Conservation (phyloP, 2,329 filamentous ascomycete genomes). For the Colletotrichum higginsianum region DNA sequence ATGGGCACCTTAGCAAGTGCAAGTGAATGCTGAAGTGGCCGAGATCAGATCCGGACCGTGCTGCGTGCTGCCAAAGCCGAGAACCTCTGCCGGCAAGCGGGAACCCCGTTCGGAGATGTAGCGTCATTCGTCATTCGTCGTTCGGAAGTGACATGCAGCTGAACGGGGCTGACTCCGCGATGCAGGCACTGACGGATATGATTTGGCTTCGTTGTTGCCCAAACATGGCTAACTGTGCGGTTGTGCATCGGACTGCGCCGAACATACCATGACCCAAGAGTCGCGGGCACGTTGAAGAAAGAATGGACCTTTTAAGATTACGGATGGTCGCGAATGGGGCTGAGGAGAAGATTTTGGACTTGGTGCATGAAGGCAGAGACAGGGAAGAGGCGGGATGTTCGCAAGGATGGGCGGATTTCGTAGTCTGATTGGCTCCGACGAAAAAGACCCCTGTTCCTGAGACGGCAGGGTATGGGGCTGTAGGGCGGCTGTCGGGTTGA, state of each 20-base stretch:
- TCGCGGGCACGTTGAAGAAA: constrained; percentile 13
- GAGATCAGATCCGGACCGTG: background rate
- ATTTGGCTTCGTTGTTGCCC: background rate
- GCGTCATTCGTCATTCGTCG: constrained; percentile 29
- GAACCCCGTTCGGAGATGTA: constrained; percentile 18
- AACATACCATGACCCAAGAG: constrained; percentile 10
- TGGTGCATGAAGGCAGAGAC: constrained; percentile 37
- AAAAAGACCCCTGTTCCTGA: constrained; percentile 32
- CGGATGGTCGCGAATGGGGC: constrained; percentile 21
- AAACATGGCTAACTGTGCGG: background rate
- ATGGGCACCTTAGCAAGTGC: too few species aligned
- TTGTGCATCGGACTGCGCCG: background rate
- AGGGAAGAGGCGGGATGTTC: constrained; percentile 37
- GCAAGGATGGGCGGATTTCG: constrained; percentile 28
- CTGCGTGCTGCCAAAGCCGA: background rate
- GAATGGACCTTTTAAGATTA: constrained; percentile 31
- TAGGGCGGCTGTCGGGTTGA: constrained; percentile 36
- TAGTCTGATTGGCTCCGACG: constrained; percentile 25
- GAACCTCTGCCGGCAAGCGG: constrained; percentile 2
- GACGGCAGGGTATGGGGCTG: constrained; percentile 26
- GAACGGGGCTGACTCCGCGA: constrained; percentile 5
- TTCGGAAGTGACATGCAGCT: constrained; percentile 17
- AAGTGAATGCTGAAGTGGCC: background rate
- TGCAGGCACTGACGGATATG: constrained; percentile 9
- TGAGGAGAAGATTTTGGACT: constrained; percentile 34